A percentile compares a stretch with the other conserved stretches of the same genome.
Evolutionary conservation across 768 basidiomycete species (phyloP).

Genomic region (Myochromella boudieri): DNA sequence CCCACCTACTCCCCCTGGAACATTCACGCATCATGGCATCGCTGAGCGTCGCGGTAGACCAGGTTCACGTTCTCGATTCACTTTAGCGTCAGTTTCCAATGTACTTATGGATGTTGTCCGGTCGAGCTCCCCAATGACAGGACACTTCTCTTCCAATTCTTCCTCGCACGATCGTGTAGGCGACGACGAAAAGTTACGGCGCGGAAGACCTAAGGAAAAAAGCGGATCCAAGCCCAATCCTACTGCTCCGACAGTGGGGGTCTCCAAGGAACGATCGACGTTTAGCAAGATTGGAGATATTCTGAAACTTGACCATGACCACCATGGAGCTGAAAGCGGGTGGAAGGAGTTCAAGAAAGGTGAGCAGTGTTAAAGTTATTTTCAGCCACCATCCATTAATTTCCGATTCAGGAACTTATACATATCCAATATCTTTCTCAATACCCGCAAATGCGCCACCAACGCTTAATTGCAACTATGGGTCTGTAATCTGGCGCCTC

Average conservation of each 20-base stretch:
- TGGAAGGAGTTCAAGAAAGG: slow-evolving; percentile 94
- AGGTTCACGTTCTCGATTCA: slow-evolving; percentile 47
- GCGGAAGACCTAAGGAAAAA: slow-evolving; percentile 37
- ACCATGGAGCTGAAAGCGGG: slow-evolving; percentile 43
- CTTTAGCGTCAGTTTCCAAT: slow-evolving; percentile 50
- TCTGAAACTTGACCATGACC: slow-evolving; percentile 36
- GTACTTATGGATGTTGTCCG: slow-evolving; percentile 49
- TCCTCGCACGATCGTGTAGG: slow-evolving; percentile 17
- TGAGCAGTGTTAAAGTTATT: slow-evolving; percentile 27
- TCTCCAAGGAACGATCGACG: slow-evolving; percentile 31
- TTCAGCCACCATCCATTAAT: not conserved
- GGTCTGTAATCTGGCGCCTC: slow-evolving; percentile 75
- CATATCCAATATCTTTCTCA: slow-evolving; percentile 89
- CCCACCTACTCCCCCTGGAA: slow-evolving; percentile 10
- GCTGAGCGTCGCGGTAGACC: slow-evolving; percentile 21
- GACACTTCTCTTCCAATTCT: slow-evolving; percentile 6
- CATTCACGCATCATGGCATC: not conserved
- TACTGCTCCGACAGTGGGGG: slow-evolving; percentile 9
- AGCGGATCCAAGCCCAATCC: slow-evolving; percentile 9
- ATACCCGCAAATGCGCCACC: slow-evolving; percentile 83
- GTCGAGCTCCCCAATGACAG: slow-evolving; percentile 39
- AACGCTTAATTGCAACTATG: slow-evolving; percentile 70
- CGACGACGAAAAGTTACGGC: slow-evolving; percentile 21
- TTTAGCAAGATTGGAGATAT: slow-evolving; percentile 40
- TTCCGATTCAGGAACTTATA: slow-evolving; percentile 72